These are phyloP conservation scores for Rhodomyrtus tomentosa DNA, from an alignment of 345 rosid genomes.

Conservation along the genomic window DNA sequence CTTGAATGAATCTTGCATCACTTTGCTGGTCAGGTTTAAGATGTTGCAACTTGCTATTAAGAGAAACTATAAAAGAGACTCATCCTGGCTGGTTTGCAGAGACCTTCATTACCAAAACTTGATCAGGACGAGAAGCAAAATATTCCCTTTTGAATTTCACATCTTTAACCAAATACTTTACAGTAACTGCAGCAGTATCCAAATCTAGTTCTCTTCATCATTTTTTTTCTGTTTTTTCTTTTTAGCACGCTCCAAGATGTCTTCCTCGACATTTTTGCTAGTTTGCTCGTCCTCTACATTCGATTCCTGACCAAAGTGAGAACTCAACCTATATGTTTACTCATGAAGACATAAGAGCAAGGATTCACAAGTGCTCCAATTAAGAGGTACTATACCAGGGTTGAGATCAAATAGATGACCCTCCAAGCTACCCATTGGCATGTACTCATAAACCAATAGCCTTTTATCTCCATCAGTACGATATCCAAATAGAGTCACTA, in stretches of 20 bases:
- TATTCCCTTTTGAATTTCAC: conserved; percentile 57
- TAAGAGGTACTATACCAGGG: too few species aligned
- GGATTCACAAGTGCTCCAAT: neutral
- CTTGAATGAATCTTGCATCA: too few species aligned
- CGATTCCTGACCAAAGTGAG: neutral
- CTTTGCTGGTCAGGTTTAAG: too few species aligned
- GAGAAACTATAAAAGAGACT: conserved; percentile 48
- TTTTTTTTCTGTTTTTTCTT: too few species aligned
- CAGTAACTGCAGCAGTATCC: conserved; percentile 61
- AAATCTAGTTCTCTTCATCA: conserved; percentile 92
- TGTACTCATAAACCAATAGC: conserved; percentile 86
- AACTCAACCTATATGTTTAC: neutral
- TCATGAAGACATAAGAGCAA: neutral
- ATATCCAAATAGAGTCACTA: conserved; percentile 82
- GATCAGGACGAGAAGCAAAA: conserved; percentile 67
- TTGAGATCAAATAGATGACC: conserved; percentile 90
- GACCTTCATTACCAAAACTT: conserved; percentile 59
- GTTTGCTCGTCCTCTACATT: neutral
- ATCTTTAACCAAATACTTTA: conserved; percentile 51
- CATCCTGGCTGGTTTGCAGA: conserved; percentile 58
- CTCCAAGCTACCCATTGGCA: conserved; percentile 94
- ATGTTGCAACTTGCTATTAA: conserved; percentile 59
- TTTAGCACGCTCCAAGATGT: too few species aligned
- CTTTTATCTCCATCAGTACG: conserved; percentile 95
- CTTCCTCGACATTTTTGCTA: too few species aligned